A percentile compares a stretch with the other conserved stretches of the same genome.
phyloP scores from a whole-genome alignment of 257 asterid genomes.

The Solanum raphanifolium region DNA sequence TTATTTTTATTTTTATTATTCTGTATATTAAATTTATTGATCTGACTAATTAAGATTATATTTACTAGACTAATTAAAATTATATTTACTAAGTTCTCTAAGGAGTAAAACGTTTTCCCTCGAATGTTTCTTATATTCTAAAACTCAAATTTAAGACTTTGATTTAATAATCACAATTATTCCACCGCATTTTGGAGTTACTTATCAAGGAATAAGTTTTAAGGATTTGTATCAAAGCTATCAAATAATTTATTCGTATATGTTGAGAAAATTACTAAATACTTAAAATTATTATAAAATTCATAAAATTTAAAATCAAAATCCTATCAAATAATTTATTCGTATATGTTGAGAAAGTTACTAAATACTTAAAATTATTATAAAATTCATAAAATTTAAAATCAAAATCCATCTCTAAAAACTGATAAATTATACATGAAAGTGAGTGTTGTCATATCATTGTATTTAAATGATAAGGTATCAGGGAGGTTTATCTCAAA shows the following conservation, averaged over 20 bases:
- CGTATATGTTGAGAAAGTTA: neutral
- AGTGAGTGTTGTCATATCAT: neutral
- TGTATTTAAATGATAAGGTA: neutral
- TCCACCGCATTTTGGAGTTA: accelerated
- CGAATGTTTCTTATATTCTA: neutral
- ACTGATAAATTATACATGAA: neutral
- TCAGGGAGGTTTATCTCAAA: neutral
- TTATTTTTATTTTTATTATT: neutral
- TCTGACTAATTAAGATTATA: neutral
- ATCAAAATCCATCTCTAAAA: neutral
- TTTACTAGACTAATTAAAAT: neutral
- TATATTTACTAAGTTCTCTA: neutral
- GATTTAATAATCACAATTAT: neutral
- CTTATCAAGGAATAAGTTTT: neutral
- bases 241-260: neutral
- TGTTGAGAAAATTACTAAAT: neutral
- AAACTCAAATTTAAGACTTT: neutral
- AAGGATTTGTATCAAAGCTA: neutral
- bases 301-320: neutral
- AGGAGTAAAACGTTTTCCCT: neutral
- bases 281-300: too few relatives aligned
- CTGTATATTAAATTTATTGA: neutral
- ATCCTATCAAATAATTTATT: neutral
- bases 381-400: too few relatives aligned
- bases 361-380: too few relatives aligned